Evolutionary conservation across 2,329 filamentous ascomycete species (phyloP).

Genomic region (Thelonectria blattea): DNA sequence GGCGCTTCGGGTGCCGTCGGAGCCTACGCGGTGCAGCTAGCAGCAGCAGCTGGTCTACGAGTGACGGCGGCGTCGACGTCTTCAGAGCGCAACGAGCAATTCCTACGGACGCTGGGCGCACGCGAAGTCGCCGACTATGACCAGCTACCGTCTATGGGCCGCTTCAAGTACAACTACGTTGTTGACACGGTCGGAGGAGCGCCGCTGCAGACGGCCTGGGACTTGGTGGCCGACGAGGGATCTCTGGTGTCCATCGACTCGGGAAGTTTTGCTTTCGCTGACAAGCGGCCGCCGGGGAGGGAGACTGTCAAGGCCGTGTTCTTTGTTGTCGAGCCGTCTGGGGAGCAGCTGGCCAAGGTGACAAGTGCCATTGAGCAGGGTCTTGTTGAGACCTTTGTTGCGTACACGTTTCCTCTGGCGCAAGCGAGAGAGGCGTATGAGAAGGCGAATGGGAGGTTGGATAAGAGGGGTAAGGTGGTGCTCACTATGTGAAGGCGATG

Average conservation of each 20-base stretch:
- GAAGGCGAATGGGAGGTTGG: conserved; percentile 9
- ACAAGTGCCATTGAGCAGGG: conserved; percentile 1
- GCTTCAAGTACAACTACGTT: conserved; percentile 39
- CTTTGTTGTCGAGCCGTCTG: conserved; percentile 16
- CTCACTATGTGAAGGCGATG: conserved; percentile 5
- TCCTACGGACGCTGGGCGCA: conserved; percentile 34
- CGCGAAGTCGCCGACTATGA: conserved; percentile 32
- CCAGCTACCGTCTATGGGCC: conserved; percentile 5
- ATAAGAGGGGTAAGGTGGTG: conserved; percentile 19
- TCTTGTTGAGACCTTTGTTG: conserved; percentile 15
- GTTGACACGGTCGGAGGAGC: conserved; percentile 42
- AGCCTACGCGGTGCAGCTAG: conserved; percentile 44
- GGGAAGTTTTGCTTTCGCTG: conserved; percentile 14
- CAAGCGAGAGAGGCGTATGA: conserved; percentile 9
- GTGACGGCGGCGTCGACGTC: conserved; percentile 42
- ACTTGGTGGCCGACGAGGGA: conserved; percentile 33
- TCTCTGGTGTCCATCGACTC: conserved; percentile 29
- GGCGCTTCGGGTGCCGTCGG: conserved; percentile 46
- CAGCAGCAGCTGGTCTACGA: conserved; percentile 38
- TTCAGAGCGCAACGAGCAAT: conserved; percentile 15
- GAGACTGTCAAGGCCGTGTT: conserved; percentile 6
- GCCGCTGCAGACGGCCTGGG: conserved; percentile 39
- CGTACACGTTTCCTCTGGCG: conserved; percentile 11
- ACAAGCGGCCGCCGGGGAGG: background rate
- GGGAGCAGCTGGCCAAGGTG: conserved; percentile 3